Base-by-base conservation (phyloP, 768 basidiomycete species). In the Tubosaeta sp. region DNA sequence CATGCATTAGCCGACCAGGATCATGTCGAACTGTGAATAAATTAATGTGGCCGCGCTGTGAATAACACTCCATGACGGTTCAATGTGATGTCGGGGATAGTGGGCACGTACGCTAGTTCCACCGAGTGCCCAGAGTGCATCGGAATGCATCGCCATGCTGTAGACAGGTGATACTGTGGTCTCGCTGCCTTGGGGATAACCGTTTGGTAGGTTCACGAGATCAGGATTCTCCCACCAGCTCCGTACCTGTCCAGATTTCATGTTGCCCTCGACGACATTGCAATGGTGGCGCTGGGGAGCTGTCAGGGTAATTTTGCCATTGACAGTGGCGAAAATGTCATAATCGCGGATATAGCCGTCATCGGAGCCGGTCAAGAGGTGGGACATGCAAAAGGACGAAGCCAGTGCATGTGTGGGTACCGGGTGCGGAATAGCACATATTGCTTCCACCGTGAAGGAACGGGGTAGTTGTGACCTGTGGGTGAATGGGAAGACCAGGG, bases 301-400 rank as follows among this genome's bases (percentile, higher is more conserved):
- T 22, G 87, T 93, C 57, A 97, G 77, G 60, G 91, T 86, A 33
- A 81, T 82, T 64, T 90, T 89, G 51, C 93, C 85, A 66, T 97
- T 97, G 37, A 92, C 86, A 35, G 89, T 84, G 37, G 86, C 67
- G 70, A 91, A 97, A 44, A 95, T 81, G 67, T 97, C 92, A 71
- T 95, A 97, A 72, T 91, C 81, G 34, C 94, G 83, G 41, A 97
- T 87, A 59, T 91, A 94, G 9, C 94, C 95, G 65, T 97, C 94
- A 59, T 95, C 88, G 12, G 89, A 91, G 33, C 94, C 94, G 13
- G 95, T 95, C 31, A 95, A 69, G 19, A 97, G 74, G 65, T 94
- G 91, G 17, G 88, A 83, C 80, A 95, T 83, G 70, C 94, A 95
- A 26, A 81, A 70, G 0, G 92, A 93, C 4, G 88, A 77, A 10